Conservation (phyloP, 2,329 filamentous ascomycete species). For the Fusarium luffae region DNA sequence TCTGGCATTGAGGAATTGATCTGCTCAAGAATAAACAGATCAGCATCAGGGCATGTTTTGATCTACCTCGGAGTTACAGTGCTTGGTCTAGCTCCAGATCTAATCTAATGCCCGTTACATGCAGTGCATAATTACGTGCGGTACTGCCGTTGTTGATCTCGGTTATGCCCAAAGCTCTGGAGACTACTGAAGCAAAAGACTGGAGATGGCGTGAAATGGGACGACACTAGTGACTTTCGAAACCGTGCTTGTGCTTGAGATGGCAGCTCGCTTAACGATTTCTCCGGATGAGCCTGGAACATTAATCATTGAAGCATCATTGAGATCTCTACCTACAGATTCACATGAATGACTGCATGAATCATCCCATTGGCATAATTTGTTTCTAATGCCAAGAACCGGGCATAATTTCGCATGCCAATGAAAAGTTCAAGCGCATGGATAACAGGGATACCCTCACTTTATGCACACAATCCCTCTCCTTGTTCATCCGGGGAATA, state of each 20-base stretch:
- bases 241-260: constrained; percentile 14
- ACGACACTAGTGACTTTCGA: constrained; percentile 18
- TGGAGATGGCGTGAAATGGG: neutral
- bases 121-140: neutral
- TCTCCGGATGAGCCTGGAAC: neutral
- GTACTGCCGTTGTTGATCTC: constrained; percentile 11
- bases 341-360: neutral
- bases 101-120: neutral
- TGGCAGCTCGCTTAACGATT: constrained; percentile 11
- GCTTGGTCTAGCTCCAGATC: constrained; percentile 26
- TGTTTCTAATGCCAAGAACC: constrained; percentile 7
- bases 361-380: constrained; percentile 2
- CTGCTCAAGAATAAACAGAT: neutral
- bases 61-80: constrained; percentile 14
- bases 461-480: constrained; percentile 13
- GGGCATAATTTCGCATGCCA: constrained; percentile 19
- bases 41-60: constrained; percentile 1
- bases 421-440: constrained; percentile 11
- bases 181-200: neutral
- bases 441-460: constrained; percentile 22
- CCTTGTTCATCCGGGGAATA: constrained; percentile 13
- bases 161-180: constrained; percentile 14
- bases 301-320: no score
- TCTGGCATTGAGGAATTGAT: neutral
- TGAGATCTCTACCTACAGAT: no score